These are phyloP conservation scores for Colletotrichum spaethianum DNA, from an alignment of 2,329 filamentous ascomycete genomes.

Conservation along the genomic window DNA sequence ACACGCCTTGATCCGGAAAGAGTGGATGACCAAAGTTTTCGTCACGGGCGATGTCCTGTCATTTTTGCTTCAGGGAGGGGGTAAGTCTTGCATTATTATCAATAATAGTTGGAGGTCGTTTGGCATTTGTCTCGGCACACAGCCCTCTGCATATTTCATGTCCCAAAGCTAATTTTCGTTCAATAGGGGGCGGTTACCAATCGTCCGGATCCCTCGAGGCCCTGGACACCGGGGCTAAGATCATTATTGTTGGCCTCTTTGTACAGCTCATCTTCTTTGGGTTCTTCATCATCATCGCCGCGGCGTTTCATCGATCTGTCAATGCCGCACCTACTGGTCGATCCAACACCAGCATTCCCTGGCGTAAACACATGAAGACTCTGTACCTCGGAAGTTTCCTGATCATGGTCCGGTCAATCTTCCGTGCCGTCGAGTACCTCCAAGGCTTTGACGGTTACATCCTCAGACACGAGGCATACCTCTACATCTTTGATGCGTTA, in stretches of 20 bases:
- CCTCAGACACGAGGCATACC: conserved; percentile 51
- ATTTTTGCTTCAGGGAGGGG: conserved; percentile 64
- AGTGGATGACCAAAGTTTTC: conserved; percentile 68
- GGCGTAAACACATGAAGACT: conserved; percentile 48
- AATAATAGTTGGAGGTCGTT: background rate
- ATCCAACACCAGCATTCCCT: conserved; percentile 46
- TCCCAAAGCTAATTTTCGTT: background rate
- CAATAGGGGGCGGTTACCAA: conserved; percentile 39
- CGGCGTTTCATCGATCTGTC: conserved; percentile 60
- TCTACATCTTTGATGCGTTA: conserved; percentile 56
- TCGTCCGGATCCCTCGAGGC: conserved; percentile 10
- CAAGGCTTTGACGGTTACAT: conserved; percentile 52
- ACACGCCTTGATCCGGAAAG: conserved; percentile 49
- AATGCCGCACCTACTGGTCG: conserved; percentile 43
- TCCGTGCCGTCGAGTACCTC: conserved; percentile 59
- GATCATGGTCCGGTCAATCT: conserved; percentile 59
- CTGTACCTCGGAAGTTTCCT: conserved; percentile 49
- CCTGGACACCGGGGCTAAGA: conserved; percentile 54
- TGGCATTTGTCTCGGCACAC: background rate
- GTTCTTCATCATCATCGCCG: conserved; percentile 64
- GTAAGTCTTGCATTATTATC: conserved; percentile 41
- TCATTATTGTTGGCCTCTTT: conserved; percentile 67
- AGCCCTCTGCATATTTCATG: background rate
- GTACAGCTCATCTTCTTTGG: conserved; percentile 70
- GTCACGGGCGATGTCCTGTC: conserved; percentile 68